A percentile compares a stretch with the other conserved stretches of the same genome.
Conservation (phyloP, 345 rosid species). For the Leavenworthia alabamica region DNA sequence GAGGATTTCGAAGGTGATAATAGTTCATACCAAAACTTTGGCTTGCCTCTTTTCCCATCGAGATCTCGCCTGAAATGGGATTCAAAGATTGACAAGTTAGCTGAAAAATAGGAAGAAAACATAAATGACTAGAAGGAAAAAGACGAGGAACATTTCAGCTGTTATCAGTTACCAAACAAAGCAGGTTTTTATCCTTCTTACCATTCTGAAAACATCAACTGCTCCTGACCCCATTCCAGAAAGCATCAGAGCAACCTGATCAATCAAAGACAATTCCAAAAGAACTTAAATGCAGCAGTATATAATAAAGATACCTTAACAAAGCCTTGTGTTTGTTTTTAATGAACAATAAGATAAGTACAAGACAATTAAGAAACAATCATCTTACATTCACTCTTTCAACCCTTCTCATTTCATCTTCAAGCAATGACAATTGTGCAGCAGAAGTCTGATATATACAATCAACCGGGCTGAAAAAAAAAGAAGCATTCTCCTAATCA, state of each 20-base stretch:
- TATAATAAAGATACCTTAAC: neutral
- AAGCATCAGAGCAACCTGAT: conserved; percentile 91
- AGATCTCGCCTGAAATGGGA: conserved; percentile 60
- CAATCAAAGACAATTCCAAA: conserved; percentile 23
- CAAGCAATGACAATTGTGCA: conserved; percentile 83
- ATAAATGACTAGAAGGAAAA: neutral
- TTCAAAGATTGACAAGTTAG: neutral
- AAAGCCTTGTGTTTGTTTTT: neutral
- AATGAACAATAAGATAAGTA: neutral
- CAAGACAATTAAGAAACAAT: neutral
- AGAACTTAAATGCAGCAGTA: neutral
- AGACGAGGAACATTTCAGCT: neutral
- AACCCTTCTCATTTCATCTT: conserved; percentile 92
- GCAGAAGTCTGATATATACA: conserved; percentile 96
- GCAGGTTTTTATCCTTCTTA: conserved; percentile 26
- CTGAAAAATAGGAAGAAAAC: neutral
- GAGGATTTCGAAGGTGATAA: neutral
- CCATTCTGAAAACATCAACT: conserved; percentile 78
- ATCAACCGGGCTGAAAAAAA: conserved; percentile 85
- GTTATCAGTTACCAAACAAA: neutral
- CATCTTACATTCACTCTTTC: conserved; percentile 89
- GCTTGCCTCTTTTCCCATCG: conserved; percentile 96
- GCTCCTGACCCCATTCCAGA: conserved; percentile 88
- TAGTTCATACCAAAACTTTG: conserved; percentile 68
- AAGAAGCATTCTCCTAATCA: neutral